Conservation (phyloP, 169 alveolate species). For the Plasmodium vivax region DNA sequence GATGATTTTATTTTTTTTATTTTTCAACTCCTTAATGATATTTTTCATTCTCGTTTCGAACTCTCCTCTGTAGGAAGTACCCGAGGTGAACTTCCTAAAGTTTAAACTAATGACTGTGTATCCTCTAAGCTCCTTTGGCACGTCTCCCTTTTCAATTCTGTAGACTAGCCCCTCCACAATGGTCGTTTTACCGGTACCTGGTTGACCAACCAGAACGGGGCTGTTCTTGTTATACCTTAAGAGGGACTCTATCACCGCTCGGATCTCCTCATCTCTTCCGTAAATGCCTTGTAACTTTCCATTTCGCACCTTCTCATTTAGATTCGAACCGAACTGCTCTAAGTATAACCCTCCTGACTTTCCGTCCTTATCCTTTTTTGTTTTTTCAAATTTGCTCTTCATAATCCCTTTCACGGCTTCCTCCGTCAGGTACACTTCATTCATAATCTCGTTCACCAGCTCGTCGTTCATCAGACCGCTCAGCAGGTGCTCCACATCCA, state of each 20-base stretch:
- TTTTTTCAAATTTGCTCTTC: conserved; percentile 27
- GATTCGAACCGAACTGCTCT: conserved; percentile 72
- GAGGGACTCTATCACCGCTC: conserved; percentile 68
- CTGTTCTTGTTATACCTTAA: conserved; percentile 66
- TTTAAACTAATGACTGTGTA: conserved; percentile 69
- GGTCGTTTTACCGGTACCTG: conserved; percentile 75
- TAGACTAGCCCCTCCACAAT: conserved; percentile 71
- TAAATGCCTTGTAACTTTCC: conserved; percentile 63
- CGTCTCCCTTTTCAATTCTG: conserved; percentile 73
- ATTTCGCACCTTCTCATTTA: conserved; percentile 69
- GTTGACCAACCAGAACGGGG: conserved; percentile 74
- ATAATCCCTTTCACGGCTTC: conserved; percentile 39
- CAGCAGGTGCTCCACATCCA: conserved; percentile 65
- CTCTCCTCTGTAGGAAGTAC: conserved; percentile 76
- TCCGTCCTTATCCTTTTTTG: conserved; percentile 41
- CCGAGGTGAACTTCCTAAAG: conserved; percentile 63
- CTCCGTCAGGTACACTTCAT: conserved; percentile 34
- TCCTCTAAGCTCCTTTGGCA: conserved; percentile 64
- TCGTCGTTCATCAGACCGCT: conserved; percentile 50
- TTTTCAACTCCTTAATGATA: conserved; percentile 71
- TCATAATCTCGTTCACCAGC: conserved; percentile 34
- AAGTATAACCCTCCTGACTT: conserved; percentile 13
- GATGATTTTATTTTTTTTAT: conserved; percentile 66
- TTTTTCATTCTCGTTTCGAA: conserved; percentile 75
- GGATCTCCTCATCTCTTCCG: conserved; percentile 76